Conservation (phyloP, 345 rosid genomes). For the Camelina neglecta region DNA sequence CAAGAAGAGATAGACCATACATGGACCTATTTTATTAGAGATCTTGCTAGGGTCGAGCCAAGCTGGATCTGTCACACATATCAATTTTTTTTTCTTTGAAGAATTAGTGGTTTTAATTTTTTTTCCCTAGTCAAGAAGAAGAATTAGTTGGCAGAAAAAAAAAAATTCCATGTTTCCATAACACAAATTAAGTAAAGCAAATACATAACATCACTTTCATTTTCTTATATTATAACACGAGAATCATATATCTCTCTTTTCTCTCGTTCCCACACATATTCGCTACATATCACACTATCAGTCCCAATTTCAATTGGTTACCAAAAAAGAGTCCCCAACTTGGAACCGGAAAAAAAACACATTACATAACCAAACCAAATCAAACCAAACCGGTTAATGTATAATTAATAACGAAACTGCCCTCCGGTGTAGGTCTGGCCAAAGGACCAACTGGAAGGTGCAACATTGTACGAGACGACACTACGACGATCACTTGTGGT, state of each 20-base stretch:
- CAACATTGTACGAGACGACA: conserved; percentile 66
- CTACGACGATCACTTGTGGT: conserved; percentile 67
- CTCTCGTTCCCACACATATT: conserved; percentile 16
- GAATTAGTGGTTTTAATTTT: neutral
- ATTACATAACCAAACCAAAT: conserved; percentile 7
- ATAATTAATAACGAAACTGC: conserved; percentile 57
- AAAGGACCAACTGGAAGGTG: conserved; percentile 72
- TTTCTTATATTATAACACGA: conserved; percentile 2
- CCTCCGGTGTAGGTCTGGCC: conserved; percentile 74
- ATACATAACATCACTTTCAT: conserved; percentile 15
- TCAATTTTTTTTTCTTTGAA: neutral
- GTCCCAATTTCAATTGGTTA: conserved; percentile 33
- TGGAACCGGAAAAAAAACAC: conserved; percentile 37
- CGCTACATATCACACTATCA: conserved; percentile 32
- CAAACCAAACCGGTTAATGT: neutral
- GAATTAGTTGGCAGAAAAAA: neutral
- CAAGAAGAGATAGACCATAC: neutral
- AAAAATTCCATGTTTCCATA: neutral
- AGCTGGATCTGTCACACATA: neutral
- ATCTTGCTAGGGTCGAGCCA: neutral
- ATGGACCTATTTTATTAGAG: neutral
- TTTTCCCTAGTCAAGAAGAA: too few relatives aligned
- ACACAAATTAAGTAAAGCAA: neutral
- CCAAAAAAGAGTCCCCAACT: conserved; percentile 40
- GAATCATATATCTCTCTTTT: neutral